Percentiles rank a stretch among this genome's conserved stretches.
phyloP scores from a whole-genome alignment of 2,329 filamentous ascomycete species.

The Neopestalotiopsis sp. region DNA sequence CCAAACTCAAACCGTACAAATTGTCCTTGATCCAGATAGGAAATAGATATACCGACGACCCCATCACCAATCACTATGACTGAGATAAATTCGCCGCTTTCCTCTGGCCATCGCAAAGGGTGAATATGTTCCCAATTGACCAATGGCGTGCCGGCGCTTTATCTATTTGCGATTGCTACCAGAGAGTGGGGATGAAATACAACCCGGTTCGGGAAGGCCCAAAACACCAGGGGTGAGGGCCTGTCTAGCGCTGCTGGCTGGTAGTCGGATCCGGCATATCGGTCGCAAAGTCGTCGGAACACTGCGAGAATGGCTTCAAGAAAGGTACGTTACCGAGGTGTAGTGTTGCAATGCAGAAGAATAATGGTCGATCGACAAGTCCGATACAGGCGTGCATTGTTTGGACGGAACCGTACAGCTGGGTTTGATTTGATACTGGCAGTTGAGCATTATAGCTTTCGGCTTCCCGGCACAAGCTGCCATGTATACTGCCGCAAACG shows the following conservation, averaged over 20 bases:
- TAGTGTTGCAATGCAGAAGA: not conserved
- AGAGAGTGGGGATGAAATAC: constrained; percentile 1
- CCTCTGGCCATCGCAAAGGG: not conserved
- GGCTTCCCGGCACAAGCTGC: no score
- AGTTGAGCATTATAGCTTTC: no score
- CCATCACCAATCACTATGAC: constrained; percentile 10
- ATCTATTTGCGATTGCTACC: not conserved
- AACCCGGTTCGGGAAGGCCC: constrained; percentile 11
- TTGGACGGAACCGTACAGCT: no score
- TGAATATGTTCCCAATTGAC: not conserved
- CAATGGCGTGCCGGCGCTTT: constrained; percentile 2
- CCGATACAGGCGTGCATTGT: no score
- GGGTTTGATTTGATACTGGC: no score
- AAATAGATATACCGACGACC: not conserved
- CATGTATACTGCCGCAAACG: no score
- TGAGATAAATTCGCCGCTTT: not conserved
- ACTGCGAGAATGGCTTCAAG: not conserved
- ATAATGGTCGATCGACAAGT: no score
- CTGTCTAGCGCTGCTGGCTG: not conserved
- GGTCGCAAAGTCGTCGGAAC: not conserved
- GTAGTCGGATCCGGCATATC: constrained; percentile 1
- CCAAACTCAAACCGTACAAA: not conserved
- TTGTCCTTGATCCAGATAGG: not conserved
- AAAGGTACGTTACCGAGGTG: not conserved
- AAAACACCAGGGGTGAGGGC: not conserved